Conservation (phyloP, 108 stramenopile genomes). For the Cyclotella atomus region DNA sequence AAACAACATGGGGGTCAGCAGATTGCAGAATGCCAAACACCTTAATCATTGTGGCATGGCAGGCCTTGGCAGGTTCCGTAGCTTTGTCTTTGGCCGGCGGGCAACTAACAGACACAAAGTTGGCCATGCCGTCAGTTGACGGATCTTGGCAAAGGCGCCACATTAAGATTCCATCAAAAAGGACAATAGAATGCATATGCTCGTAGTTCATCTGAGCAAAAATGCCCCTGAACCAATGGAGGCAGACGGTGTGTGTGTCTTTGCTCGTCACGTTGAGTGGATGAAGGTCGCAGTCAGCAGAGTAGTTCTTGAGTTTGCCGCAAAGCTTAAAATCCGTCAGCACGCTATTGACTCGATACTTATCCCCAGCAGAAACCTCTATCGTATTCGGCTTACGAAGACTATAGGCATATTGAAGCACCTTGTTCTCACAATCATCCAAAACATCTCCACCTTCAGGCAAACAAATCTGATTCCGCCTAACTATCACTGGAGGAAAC, state of each 20-base stretch:
- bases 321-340: background rate
- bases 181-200: background rate
- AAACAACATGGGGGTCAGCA: background rate
- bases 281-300: background rate
- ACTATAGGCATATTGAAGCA: background rate
- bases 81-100: background rate
- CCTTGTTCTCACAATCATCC: background rate
- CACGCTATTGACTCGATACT: background rate
- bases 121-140: background rate
- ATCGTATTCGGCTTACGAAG: background rate
- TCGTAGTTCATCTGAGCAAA: slow-evolving; percentile 2
- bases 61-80: background rate
- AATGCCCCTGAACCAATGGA: background rate
- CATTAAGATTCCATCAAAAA: background rate
- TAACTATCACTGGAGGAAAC: background rate
- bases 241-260: background rate
- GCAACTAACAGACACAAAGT: background rate
- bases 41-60: background rate
- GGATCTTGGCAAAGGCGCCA: no score
- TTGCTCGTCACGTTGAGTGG: background rate
- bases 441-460: background rate
- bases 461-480: background rate
- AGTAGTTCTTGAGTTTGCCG: background rate
- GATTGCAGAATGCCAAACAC: background rate
- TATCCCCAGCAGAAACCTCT: background rate